Evolutionary conservation across 805 yeast species (phyloP).

Genomic region (Lachancea meyersii): DNA sequence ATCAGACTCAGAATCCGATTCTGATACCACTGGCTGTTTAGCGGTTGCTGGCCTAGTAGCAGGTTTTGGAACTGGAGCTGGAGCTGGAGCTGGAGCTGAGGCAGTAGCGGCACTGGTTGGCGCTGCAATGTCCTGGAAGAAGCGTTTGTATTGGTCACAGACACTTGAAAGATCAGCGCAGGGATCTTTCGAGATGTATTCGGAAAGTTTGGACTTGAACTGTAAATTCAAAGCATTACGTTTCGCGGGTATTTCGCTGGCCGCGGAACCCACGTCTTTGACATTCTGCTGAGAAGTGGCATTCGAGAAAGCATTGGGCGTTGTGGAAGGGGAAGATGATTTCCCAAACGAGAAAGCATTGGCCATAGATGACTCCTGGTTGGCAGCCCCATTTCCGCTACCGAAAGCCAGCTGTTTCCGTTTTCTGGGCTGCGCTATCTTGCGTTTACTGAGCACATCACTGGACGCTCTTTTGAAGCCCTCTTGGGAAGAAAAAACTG

Average conservation of each 20-base stretch:
- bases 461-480: constrained; percentile 45
- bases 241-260: constrained; percentile 6
- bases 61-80: constrained; percentile 12
- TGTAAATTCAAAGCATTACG: constrained; percentile 57
- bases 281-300: neutral
- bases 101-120: neutral
- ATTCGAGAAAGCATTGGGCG: neutral
- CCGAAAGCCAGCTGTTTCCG: constrained; percentile 27
- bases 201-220: constrained; percentile 45
- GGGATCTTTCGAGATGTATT: constrained; percentile 39
- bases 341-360: constrained; percentile 16
- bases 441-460: constrained; percentile 59
- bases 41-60: constrained; percentile 8
- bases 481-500: constrained; percentile 22
- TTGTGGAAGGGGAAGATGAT: neutral
- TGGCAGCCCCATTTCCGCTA: neutral
- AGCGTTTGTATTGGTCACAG: constrained; percentile 53
- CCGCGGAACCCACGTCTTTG: constrained; percentile 1
- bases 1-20: constrained; percentile 41
- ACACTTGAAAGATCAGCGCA: constrained; percentile 51
- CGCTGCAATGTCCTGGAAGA: constrained; percentile 35
- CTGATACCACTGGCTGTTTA: neutral
- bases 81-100: constrained; percentile 12
- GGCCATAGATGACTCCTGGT: constrained; percentile 15
- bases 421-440: constrained; percentile 54